phyloP scores from a whole-genome alignment of 2,329 filamentous ascomycete species.

The Spiromastix sp. region DNA sequence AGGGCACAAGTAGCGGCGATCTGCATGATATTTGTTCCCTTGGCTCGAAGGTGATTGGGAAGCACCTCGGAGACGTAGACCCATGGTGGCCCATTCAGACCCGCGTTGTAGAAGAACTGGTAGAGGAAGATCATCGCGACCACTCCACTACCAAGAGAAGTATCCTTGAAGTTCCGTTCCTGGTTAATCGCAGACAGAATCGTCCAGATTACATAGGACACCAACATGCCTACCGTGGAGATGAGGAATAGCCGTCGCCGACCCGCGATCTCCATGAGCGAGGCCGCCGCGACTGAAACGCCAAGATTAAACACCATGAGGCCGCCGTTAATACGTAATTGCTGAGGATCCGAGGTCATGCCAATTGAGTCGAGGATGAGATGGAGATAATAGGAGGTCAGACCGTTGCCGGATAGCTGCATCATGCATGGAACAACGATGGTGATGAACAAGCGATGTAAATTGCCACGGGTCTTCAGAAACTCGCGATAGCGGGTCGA shows the following conservation, averaged over 20 bases:
- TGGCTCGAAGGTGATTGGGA: constrained; percentile 40
- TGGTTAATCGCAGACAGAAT: constrained; percentile 26
- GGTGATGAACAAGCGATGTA: constrained; percentile 43
- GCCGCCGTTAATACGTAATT: constrained; percentile 32
- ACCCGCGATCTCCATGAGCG: constrained; percentile 31
- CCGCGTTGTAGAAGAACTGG: constrained; percentile 32
- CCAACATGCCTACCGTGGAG: constrained; percentile 34
- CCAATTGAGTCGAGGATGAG: constrained; percentile 28
- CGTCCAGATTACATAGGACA: constrained; percentile 34
- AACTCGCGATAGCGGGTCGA: constrained; percentile 34
- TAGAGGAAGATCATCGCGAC: constrained; percentile 36
- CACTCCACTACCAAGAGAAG: constrained; percentile 25
- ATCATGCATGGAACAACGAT: constrained; percentile 45
- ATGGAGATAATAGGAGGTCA: constrained; percentile 32
- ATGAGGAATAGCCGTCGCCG: constrained; percentile 35
- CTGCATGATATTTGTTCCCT: too few relatives aligned
- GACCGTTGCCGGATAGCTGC: constrained; percentile 46
- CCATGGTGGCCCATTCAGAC: constrained; percentile 27
- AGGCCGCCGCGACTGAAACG: constrained; percentile 26
- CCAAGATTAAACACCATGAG: constrained; percentile 32
- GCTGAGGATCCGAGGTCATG: constrained; percentile 25
- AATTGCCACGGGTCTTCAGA: constrained; percentile 42
- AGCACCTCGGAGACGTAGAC: constrained; percentile 39
- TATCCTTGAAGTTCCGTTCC: constrained; percentile 22
- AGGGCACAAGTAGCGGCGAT: constrained; percentile 22